Conservation (phyloP, 768 basidiomycete species). For the Clitopilus hobsonii region DNA sequence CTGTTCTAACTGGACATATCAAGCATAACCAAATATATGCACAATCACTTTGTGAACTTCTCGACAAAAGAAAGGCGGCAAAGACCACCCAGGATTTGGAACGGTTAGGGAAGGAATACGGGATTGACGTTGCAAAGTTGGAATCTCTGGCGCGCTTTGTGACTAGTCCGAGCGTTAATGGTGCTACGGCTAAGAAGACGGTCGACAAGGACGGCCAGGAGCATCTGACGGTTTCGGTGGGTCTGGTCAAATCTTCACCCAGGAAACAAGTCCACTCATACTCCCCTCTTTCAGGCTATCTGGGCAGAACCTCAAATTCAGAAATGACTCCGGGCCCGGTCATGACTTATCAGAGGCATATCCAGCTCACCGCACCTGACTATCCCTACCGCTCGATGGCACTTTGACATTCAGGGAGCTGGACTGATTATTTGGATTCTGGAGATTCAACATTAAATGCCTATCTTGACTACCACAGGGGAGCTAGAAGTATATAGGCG, state of each 20-base stretch:
- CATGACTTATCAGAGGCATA: too few relatives aligned
- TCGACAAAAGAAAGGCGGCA: conserved; percentile 58
- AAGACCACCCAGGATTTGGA: conserved; percentile 37
- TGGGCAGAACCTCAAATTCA: conserved; percentile 35
- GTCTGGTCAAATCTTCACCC: too few relatives aligned
- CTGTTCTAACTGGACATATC: conserved; percentile 27
- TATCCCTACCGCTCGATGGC: too few relatives aligned
- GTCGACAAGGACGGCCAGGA: conserved; percentile 56
- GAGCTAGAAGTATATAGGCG: too few relatives aligned
- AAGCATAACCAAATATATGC: conserved; percentile 54
- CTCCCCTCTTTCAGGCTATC: conserved; percentile 29
- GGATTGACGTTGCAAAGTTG: conserved; percentile 48
- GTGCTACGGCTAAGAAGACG: conserved; percentile 35
- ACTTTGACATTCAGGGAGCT: too few relatives aligned
- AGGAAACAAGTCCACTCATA: conserved; percentile 1
- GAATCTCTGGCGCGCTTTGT: conserved; percentile 51
- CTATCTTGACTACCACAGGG: too few relatives aligned
- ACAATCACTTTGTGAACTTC: conserved; percentile 45
- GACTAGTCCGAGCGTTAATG: conserved; percentile 60
- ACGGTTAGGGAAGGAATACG: conserved; percentile 48
- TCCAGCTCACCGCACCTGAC: too few relatives aligned
- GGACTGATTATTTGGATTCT: too few relatives aligned
- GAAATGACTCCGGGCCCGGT: conserved; percentile 7
- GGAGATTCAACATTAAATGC: too few relatives aligned
- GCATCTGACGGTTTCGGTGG: conserved; percentile 42